Conservation (phyloP, 768 basidiomycete genomes). For the Sporobolomyces roseus region DNA sequence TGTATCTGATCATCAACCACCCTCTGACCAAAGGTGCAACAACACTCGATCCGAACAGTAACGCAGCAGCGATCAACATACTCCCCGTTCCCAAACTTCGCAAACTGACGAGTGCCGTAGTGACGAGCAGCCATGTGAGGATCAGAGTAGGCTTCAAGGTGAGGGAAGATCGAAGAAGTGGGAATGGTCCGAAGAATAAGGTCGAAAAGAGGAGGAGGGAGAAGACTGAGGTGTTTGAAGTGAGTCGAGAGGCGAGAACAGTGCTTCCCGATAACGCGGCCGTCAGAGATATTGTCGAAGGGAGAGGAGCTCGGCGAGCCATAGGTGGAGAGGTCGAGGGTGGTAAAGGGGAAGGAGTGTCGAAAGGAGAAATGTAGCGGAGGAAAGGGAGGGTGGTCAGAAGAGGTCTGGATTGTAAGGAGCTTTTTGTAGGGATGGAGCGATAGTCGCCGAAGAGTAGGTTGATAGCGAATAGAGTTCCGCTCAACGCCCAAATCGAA, state of each 20-base stretch:
- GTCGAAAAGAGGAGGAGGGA: constrained; percentile 80
- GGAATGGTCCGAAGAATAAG: constrained; percentile 77
- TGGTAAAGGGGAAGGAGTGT: background rate
- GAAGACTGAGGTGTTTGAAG: constrained; percentile 79
- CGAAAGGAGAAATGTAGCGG: background rate
- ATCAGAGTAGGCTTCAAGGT: constrained; percentile 13
- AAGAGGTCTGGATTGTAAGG: background rate
- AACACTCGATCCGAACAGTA: constrained; percentile 59
- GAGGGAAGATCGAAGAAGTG: constrained; percentile 55
- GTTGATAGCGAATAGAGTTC: constrained; percentile 71
- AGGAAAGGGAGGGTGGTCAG: background rate
- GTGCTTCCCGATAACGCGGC: constrained; percentile 89
- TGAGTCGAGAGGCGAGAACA: constrained; percentile 83
- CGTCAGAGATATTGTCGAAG: constrained; percentile 49
- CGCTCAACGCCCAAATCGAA: constrained; percentile 90
- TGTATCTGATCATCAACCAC: constrained; percentile 60
- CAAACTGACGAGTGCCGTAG: constrained; percentile 46
- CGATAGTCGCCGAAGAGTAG: constrained; percentile 78
- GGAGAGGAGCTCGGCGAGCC: constrained; percentile 15
- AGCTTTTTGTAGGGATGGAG: constrained; percentile 9
- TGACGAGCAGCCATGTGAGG: constrained; percentile 55
- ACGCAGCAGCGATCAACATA: constrained; percentile 51
- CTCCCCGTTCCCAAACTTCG: constrained; percentile 49
- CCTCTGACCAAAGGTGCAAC: constrained; percentile 32
- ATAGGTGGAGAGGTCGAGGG: background rate